Evolutionary conservation across 2,329 filamentous ascomycete genomes (phyloP), one percentile per base, ranked within the genome.

Genomic region (Pseudogymnoascus sp.): DNA sequence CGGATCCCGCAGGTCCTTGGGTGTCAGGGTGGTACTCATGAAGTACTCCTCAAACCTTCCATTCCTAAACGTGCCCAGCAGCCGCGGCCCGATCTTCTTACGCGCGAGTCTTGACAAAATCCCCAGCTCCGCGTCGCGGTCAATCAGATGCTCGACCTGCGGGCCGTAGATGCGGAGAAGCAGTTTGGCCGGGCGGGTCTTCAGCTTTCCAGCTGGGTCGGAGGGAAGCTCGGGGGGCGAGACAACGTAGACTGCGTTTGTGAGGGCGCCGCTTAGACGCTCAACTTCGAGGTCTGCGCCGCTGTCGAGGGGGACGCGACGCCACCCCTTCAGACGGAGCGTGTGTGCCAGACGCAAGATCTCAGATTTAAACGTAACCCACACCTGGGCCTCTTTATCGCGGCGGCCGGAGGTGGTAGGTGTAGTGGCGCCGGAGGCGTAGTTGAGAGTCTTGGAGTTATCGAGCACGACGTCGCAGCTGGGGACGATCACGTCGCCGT

Each of bases 11-110:
- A 99, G 76, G 66, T 96, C 89, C 26, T 83, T 79, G 0, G 88
- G 81, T 0, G 87, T 93, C 41, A 99, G 81, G 0, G 94, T 87
- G 37, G 84, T 84, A 0, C 94, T 92, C 71, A 96, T 85, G 72
- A 97, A 89, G 71, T 87, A 97, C 73, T 99, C 88, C 75, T 99
- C 94, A 67, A 99, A 99, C 4, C 94, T 89, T 8, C 94, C 94
- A 70, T 99, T 99, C 60, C 82, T 84, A 73, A 99, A 99, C 0
- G 91, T 97, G 0, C 94, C 94, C 0, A 99, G 79, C 31, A 99
- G 79, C 13, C 91, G 85, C 4, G 94, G 94, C 2, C 94, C 94
- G 66, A 99, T 99, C 68, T 88, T 92, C 79, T 97, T 96, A 61
- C 89, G 86, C 2, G 90, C 91, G 33, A 99, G 82, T 41, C 94